phyloP scores from a whole-genome alignment of 495 filamentous ascomycete genomes.

The Penicillium dipodomyicola region DNA sequence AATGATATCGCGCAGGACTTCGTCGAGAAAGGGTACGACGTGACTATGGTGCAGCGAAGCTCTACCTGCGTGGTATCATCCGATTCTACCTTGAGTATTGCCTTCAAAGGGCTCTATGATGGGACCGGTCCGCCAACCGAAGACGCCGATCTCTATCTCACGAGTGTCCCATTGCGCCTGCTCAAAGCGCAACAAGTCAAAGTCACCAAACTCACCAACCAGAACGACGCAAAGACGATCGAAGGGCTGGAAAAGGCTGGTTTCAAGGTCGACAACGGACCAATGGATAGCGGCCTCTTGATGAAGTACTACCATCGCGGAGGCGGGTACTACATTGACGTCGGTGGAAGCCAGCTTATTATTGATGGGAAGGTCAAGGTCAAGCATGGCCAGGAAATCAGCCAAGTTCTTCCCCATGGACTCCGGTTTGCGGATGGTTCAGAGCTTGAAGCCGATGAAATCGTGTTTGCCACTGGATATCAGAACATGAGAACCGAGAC shows the following conservation, averaged over 20 bases:
- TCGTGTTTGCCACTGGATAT: slow-evolving; percentile 83
- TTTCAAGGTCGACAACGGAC: slow-evolving; percentile 67
- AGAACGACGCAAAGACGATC: slow-evolving; percentile 48
- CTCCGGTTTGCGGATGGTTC: slow-evolving; percentile 65
- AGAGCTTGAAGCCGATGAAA: slow-evolving; percentile 70
- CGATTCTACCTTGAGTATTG: slow-evolving; percentile 50
- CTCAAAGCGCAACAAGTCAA: slow-evolving; percentile 59
- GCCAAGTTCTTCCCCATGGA: slow-evolving; percentile 56
- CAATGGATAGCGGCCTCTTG: slow-evolving; percentile 62
- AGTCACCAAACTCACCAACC: slow-evolving; percentile 43
- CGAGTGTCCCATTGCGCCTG: slow-evolving; percentile 53
- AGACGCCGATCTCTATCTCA: slow-evolving; percentile 60
- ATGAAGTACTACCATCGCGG: slow-evolving; percentile 75
- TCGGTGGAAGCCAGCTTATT: slow-evolving; percentile 67
- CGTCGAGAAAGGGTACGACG: slow-evolving; percentile 75
- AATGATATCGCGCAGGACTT: slow-evolving; percentile 85
- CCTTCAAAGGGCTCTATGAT: slow-evolving; percentile 59
- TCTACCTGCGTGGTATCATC: slow-evolving; percentile 68
- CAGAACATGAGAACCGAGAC: slow-evolving; percentile 68
- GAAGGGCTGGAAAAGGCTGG: slow-evolving; percentile 64
- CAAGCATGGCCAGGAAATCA: slow-evolving; percentile 67
- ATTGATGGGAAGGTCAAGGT: slow-evolving; percentile 73
- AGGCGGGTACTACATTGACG: slow-evolving; percentile 81
- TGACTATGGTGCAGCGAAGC: slow-evolving; percentile 80
- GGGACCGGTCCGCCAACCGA: slow-evolving; percentile 56